These are phyloP conservation scores for Diaporthe ampelina DNA, from an alignment of 2,329 filamentous ascomycete species.

Conservation along the genomic window DNA sequence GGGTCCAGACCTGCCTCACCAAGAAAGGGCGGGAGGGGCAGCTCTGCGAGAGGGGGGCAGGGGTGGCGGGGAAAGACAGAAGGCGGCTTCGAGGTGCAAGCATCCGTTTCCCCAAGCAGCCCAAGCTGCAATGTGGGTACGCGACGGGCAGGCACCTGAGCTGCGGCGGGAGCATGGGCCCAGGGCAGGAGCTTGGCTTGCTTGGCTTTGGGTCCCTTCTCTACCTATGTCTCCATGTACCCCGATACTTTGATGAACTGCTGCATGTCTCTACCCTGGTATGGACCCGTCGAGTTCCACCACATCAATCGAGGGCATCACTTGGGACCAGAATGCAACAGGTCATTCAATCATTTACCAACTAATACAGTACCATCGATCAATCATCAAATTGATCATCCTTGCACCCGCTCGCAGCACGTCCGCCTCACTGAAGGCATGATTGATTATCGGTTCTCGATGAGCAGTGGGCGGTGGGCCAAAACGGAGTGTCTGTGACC, in stretches of 20 bases:
- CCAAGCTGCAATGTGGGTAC: not conserved
- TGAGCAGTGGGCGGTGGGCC: not conserved
- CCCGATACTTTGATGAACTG: not conserved
- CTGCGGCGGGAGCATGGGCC: conserved; percentile 7
- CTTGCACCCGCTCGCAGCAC: not conserved
- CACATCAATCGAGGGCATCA: conserved; percentile 2
- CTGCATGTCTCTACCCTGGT: not conserved
- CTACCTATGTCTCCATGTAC: too few relatives aligned
- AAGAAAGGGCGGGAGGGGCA: conserved; percentile 32
- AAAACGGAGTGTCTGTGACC: not conserved
- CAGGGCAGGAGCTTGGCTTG: not conserved
- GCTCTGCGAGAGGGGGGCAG: not conserved
- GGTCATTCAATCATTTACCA: not conserved
- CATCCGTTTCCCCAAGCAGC: not conserved
- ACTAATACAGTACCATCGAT: not conserved
- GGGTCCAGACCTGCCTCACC: conserved; percentile 27
- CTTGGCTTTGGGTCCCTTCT: not conserved
- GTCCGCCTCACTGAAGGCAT: not conserved
- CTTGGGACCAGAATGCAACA: not conserved
- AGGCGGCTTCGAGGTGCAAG: not conserved
- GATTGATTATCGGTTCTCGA: too few relatives aligned
- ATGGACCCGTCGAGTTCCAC: not conserved
- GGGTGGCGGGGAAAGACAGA: conserved; percentile 24
- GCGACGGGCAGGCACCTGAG: conserved; percentile 1
- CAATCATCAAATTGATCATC: conserved; percentile 1